A percentile compares a stretch with the other conserved stretches of the same genome.
Evolutionary conservation across 1,284 basidiomycete species (phyloP).

Genomic region (Wallemia mellicola): DNA sequence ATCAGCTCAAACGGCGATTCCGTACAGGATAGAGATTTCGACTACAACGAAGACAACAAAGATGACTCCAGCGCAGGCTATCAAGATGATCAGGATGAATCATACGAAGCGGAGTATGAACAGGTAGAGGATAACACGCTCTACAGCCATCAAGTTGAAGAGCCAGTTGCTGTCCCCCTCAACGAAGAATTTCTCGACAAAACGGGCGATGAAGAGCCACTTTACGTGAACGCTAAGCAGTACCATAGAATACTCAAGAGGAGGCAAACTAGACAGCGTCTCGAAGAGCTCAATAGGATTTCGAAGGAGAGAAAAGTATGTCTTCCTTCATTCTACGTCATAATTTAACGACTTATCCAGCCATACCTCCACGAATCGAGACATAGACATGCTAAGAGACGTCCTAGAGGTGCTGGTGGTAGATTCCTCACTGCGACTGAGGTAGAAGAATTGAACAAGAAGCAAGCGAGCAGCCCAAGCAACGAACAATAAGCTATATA

Average conservation of each 20-base stretch:
- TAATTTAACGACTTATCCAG: slow-evolving; percentile 18
- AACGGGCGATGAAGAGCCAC: slow-evolving; percentile 49
- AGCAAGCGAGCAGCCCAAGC: slow-evolving; percentile 10
- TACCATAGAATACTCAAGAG: slow-evolving; percentile 88
- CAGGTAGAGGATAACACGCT: neutral
- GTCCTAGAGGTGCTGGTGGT: slow-evolving; percentile 82
- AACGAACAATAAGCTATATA: neutral
- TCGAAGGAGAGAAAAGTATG: slow-evolving; percentile 63
- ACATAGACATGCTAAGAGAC: slow-evolving; percentile 89
- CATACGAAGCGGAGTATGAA: neutral
- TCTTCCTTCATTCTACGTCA: neutral
- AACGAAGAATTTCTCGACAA: slow-evolving; percentile 4
- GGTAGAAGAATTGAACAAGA: slow-evolving; percentile 24
- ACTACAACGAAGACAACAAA: neutral
- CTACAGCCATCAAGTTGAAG: neutral
- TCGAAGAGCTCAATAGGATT: slow-evolving; percentile 71
- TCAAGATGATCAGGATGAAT: neutral
- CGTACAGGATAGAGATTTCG: neutral
- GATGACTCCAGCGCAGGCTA: neutral
- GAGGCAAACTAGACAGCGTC: slow-evolving; percentile 49
- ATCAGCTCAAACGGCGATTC: neutral
- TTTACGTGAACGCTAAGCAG: slow-evolving; percentile 92
- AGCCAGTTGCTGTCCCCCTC: neutral
- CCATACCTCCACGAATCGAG: slow-evolving; percentile 90
- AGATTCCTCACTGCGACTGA: slow-evolving; percentile 86